phyloP scores from a whole-genome alignment of 768 basidiomycete genomes.

The Mycena indigotica region DNA sequence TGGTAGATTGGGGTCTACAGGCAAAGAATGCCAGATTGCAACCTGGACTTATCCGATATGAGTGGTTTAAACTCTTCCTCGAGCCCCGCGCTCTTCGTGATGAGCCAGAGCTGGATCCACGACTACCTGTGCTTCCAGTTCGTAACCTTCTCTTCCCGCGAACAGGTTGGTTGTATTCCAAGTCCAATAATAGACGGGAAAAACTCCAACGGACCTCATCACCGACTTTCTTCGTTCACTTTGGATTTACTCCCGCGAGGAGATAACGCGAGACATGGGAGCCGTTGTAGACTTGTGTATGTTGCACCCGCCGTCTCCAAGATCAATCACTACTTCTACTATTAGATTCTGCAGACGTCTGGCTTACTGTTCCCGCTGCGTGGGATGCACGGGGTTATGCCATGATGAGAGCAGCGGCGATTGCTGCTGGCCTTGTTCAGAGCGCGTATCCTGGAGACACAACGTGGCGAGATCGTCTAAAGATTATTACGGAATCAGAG shows the following conservation, averaged over 20 bases:
- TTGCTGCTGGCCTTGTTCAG: slow-evolving; percentile 77
- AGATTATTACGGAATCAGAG: slow-evolving; percentile 82
- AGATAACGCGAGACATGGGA: slow-evolving; percentile 86
- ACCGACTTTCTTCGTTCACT: slow-evolving; percentile 80
- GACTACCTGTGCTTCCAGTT: slow-evolving; percentile 79
- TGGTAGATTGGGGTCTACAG: slow-evolving; percentile 84
- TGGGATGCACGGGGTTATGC: slow-evolving; percentile 88
- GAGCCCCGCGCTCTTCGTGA: slow-evolving; percentile 82
- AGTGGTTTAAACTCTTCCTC: slow-evolving; percentile 82
- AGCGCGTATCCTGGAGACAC: slow-evolving; percentile 69
- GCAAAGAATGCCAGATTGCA: slow-evolving; percentile 71
- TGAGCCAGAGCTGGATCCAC: slow-evolving; percentile 65
- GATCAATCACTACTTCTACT: slow-evolving; percentile 8
- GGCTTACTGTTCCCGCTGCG: slow-evolving; percentile 86
- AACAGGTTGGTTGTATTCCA: slow-evolving; percentile 15
- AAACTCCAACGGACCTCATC: slow-evolving; percentile 76
- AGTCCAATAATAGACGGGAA: slow-evolving; percentile 56
- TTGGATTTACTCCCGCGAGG: slow-evolving; percentile 86
- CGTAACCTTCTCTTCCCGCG: slow-evolving; percentile 30
- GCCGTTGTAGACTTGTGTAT: slow-evolving; percentile 81
- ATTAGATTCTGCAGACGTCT: slow-evolving; percentile 79
- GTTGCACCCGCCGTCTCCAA: slow-evolving; percentile 15
- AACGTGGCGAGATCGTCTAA: slow-evolving; percentile 78
- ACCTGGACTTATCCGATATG: slow-evolving; percentile 16
- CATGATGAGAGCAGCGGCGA: slow-evolving; percentile 84